phyloP scores from a whole-genome alignment of 768 basidiomycete genomes.

The Tulasnella sp. region DNA sequence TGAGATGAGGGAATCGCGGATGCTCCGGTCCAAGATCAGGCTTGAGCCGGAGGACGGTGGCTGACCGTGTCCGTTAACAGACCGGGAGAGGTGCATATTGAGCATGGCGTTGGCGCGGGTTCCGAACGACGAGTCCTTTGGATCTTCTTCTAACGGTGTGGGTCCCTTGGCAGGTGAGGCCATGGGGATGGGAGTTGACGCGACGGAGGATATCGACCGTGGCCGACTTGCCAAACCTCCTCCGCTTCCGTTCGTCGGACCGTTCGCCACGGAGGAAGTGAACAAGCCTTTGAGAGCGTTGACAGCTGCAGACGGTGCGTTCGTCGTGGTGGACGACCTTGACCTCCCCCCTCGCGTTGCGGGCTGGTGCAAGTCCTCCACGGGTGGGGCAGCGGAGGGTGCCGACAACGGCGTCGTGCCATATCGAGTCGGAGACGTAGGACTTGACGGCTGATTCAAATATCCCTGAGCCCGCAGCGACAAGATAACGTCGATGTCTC shows the following conservation, averaged over 20 bases:
- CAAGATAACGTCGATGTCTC: conserved; percentile 27
- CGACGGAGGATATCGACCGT: conserved; percentile 13
- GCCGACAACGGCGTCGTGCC: not conserved
- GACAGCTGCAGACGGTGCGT: not conserved
- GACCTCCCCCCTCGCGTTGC: not conserved
- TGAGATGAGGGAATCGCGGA: not conserved
- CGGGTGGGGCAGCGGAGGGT: not conserved
- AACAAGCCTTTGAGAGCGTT: conserved; percentile 28
- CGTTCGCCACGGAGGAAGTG: not conserved
- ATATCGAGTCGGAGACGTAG: not conserved
- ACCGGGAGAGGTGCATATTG: conserved; percentile 9
- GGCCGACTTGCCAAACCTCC: not conserved
- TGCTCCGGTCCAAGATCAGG: not conserved
- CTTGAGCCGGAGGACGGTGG: conserved; percentile 1
- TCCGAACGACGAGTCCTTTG: conserved; percentile 12
- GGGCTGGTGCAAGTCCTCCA: not conserved
- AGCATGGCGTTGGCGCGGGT: conserved; percentile 24
- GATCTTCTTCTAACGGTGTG: conserved; percentile 2
- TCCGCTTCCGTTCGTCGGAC: not conserved
- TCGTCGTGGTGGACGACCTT: not conserved
- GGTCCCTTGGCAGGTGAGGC: not conserved
- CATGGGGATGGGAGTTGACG: conserved; percentile 2
- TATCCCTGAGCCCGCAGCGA: conserved; percentile 25
- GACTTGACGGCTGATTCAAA: not conserved
- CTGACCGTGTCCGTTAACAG: not conserved